Conservation (phyloP, 176 grass and related monocot species). For the Eleusine indica region DNA sequence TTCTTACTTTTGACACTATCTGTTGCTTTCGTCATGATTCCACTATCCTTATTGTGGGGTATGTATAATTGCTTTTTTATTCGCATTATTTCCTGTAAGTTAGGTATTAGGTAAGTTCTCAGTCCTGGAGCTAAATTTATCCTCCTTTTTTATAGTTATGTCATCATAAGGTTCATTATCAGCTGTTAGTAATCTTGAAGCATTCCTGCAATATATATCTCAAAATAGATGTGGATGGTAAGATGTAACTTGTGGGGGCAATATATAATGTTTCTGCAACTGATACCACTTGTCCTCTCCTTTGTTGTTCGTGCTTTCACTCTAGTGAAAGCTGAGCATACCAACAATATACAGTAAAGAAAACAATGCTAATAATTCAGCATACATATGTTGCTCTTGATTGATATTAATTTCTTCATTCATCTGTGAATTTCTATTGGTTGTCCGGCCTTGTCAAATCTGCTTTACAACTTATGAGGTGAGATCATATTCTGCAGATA, state of each 20-base stretch:
- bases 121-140: slow-evolving; percentile 33
- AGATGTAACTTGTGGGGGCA: slow-evolving; percentile 33
- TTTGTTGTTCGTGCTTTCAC: slow-evolving; percentile 16
- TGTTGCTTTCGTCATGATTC: slow-evolving; percentile 13
- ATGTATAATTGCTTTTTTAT: slow-evolving; percentile 31
- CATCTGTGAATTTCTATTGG: background rate
- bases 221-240: slow-evolving; percentile 24
- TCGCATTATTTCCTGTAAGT: slow-evolving; percentile 23
- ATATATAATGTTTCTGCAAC: slow-evolving; percentile 8
- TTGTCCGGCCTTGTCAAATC: background rate
- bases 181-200: slow-evolving; percentile 19
- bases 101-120: slow-evolving; percentile 53
- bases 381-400: background rate
- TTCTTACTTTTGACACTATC: slow-evolving; percentile 16
- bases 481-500: slow-evolving; percentile 57
- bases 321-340: slow-evolving; percentile 25
- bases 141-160: slow-evolving; percentile 25
- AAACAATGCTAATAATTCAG: background rate
- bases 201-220: slow-evolving; percentile 12
- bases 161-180: slow-evolving; percentile 38
- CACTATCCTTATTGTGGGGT: slow-evolving; percentile 30
- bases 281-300: slow-evolving; percentile 7
- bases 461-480: slow-evolving; percentile 22
- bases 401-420: background rate
- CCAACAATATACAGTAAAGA: slow-evolving; percentile 12